Evolutionary conservation across 1,139 yeast genomes (phyloP), one percentile per base, ranked within the genome.

Genomic region (Lodderomyces orthopsilosis): DNA sequence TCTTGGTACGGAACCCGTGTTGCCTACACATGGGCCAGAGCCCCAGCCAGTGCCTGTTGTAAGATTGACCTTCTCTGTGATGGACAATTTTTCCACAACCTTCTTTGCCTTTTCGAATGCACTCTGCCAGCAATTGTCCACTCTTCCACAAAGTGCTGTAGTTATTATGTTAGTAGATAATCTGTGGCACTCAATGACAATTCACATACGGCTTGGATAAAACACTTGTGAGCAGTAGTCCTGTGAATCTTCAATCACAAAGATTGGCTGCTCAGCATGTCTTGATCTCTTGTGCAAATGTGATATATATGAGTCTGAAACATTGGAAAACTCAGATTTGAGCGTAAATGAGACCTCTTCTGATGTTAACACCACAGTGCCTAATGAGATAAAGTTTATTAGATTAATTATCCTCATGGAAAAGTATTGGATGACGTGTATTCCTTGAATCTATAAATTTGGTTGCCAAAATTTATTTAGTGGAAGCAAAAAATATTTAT

Each of bases 21-120:
- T 79, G 2, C 87, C 87, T 15, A 79, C 71, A 58, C 86, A 81
- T 1, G 82, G 83, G 4, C 83, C 85, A 8, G 78, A 68, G 2
- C 78, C 77, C 81, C 83, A 79, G 13, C 85, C 84, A 5, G 80
- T 73, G n/a, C 86, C 86, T 2, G 85, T 77, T 6, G 86, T 81
- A 44, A 81, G 59, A 54, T 81, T 81, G 34, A 79, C 84, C 53
- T 79, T 81, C 54, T 81, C 86, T 14, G 73, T 62, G 33, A 77
- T 68, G 1, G 83, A 68, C 78, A 81, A 75, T 50, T 75, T 75
- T 47, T 74, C 74, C 22, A 66, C 74, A 24, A 79, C 60, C 44
- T 70, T 75, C 44, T 79, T 63, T 2, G 85, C 86, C 45, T 74
- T 74, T 19, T 68, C 74, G 54, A 72, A 80, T 1, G 85, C 85